Evolutionary conservation across 371 early-diverging fungal genomes (phyloP).

Genomic region (Rhizopus sp.): DNA sequence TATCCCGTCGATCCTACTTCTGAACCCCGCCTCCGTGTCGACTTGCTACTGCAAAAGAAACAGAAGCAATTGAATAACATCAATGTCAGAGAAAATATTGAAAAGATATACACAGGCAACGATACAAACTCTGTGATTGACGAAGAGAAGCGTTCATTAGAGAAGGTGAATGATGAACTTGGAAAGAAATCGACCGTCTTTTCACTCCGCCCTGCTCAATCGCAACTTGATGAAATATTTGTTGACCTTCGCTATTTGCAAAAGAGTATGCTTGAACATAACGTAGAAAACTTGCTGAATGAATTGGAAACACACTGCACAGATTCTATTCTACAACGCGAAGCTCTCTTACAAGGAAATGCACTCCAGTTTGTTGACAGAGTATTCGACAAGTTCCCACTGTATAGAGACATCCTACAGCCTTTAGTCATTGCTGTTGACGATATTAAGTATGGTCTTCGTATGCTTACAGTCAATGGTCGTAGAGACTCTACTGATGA

Average conservation of each 20-base stretch:
- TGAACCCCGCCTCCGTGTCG: constrained; percentile 64
- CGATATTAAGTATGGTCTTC: constrained; percentile 79
- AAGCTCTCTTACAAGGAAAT: constrained; percentile 72
- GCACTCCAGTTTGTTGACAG: constrained; percentile 71
- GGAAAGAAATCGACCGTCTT: constrained; percentile 45
- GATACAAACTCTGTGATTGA: constrained; percentile 48
- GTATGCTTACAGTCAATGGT: constrained; percentile 49
- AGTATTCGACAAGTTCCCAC: constrained; percentile 55
- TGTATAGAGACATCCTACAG: constrained; percentile 78
- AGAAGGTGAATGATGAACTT: constrained; percentile 31
- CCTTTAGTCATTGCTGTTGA: constrained; percentile 72
- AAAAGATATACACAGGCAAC: constrained; percentile 61
- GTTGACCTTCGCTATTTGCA: constrained; percentile 75
- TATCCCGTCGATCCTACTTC: constrained; percentile 81
- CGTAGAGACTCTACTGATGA: constrained; percentile 31
- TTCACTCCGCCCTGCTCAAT: constrained; percentile 69
- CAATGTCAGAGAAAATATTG: constrained; percentile 58
- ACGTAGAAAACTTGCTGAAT: constrained; percentile 45
- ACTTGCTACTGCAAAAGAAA: constrained; percentile 52
- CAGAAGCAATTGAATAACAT: constrained; percentile 48
- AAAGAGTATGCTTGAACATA: constrained; percentile 62
- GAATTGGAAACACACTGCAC: constrained; percentile 41
- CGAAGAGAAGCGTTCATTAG: constrained; percentile 23
- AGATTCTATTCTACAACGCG: constrained; percentile 52
- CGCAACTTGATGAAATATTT: constrained; percentile 75